Percentiles rank a stretch among this genome's conserved stretches.
Conservation (phyloP, 2,329 filamentous ascomycete species). For the Xylaria sp. region DNA sequence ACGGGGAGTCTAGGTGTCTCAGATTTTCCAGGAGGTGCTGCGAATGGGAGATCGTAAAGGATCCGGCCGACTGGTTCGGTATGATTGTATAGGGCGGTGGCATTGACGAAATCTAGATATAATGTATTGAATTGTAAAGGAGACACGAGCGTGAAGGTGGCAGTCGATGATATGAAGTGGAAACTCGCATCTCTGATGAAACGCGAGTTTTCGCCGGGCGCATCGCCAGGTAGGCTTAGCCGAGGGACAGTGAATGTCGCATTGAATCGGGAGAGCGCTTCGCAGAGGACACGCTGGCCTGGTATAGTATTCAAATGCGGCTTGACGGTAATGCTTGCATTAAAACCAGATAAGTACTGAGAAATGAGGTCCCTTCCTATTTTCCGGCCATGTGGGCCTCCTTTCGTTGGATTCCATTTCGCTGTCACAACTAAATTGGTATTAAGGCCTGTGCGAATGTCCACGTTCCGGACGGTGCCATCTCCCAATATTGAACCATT, state of each 20-base stretch:
- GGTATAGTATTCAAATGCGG: slow-evolving; percentile 77
- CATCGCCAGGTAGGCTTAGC: slow-evolving; percentile 61
- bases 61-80: slow-evolving; percentile 80
- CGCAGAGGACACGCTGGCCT: slow-evolving; percentile 70
- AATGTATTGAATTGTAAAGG: slow-evolving; percentile 76
- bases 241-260: slow-evolving; percentile 75
- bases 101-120: slow-evolving; percentile 79
- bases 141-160: slow-evolving; percentile 81
- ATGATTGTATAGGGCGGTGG: slow-evolving; percentile 83
- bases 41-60: slow-evolving; percentile 73
- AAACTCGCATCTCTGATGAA: slow-evolving; percentile 89
- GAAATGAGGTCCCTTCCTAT: slow-evolving; percentile 78
- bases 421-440: slow-evolving; percentile 69
- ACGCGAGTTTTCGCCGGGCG: slow-evolving; percentile 55
- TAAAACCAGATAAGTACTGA: slow-evolving; percentile 85
- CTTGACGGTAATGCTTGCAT: slow-evolving; percentile 78
- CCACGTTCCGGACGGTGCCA: slow-evolving; percentile 68
- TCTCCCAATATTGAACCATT: slow-evolving; percentile 79
- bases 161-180: slow-evolving; percentile 85
- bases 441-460: slow-evolving; percentile 73
- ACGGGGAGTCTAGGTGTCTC: slow-evolving; percentile 81
- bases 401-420: slow-evolving; percentile 74
- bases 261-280: slow-evolving; percentile 73
- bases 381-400: slow-evolving; percentile 64
- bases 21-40: slow-evolving; percentile 75